Conservation (phyloP, 2,329 filamentous ascomycete species). For the Nemania sp. region DNA sequence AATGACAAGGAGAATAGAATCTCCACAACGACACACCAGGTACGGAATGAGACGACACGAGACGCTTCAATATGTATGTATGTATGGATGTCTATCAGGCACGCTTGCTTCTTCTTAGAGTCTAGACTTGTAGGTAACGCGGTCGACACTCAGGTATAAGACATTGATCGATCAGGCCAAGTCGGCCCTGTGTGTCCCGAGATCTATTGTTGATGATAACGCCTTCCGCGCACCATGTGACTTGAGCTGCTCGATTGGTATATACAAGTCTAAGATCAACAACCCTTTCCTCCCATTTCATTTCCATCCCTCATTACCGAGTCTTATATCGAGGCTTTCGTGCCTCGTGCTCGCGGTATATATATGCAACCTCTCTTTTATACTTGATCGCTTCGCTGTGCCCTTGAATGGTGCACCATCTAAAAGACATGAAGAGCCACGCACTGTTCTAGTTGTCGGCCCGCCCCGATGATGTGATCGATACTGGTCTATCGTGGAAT, state of each 20-base stretch:
- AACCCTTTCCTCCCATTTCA: slow-evolving; percentile 17
- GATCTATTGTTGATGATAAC: slow-evolving; percentile 36
- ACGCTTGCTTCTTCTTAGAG: neutral
- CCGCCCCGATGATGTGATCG: slow-evolving; percentile 28
- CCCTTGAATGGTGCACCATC: slow-evolving; percentile 30
- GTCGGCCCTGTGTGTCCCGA: slow-evolving; percentile 1
- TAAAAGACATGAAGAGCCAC: slow-evolving; percentile 29
- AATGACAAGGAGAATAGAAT: too few relatives aligned
- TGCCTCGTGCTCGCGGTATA: slow-evolving; percentile 30
- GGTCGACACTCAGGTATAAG: neutral
- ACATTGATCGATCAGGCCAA: neutral
- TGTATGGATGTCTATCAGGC: neutral
- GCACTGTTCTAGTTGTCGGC: slow-evolving; percentile 28
- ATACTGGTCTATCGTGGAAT: slow-evolving; percentile 35
- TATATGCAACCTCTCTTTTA: slow-evolving; percentile 29
- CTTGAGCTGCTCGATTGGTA: slow-evolving; percentile 33
- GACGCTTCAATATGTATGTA: neutral
- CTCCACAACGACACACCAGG: too few relatives aligned
- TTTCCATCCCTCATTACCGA: slow-evolving; percentile 32
- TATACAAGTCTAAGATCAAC: slow-evolving; percentile 37
- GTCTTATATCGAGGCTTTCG: slow-evolving; percentile 19
- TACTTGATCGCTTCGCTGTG: slow-evolving; percentile 23
- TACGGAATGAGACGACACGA: too few relatives aligned
- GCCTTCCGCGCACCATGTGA: slow-evolving; percentile 27
- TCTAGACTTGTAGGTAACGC: neutral